Base-by-base conservation (phyloP, 306 rosid genomes). In the Cajanus cajan region DNA sequence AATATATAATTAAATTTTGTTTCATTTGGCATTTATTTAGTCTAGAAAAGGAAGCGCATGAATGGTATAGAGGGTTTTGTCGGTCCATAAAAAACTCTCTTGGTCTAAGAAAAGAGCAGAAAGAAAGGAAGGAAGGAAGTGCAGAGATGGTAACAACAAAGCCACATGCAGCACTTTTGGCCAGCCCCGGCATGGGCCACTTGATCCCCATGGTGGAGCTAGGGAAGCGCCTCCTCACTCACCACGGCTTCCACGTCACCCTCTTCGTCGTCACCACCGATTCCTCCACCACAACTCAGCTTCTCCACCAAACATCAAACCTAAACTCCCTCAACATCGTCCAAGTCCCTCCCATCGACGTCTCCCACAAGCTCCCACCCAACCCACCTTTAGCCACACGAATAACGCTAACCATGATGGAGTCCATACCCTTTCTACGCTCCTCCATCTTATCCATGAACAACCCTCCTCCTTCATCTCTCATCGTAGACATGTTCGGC, bases 401-500 rank as follows among this genome's bases (percentile, higher is more conserved):
- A 8, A n/a, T 86, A 0, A 8, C 0, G 0, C 2, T 77, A 10
- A 66, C 83, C 3, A 79, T 86, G 47, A 0, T 50, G 0, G 67
- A 76, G 1, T 79, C 85, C 0, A 19, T 86, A 6, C 83, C 86
- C 5, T 70, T 54, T 43, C 45, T 86, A 7, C 85, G 59, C 3
- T 82, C 86, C 18, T 19, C 68, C 2, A 34, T 86, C 10, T 0
- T 18, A 12, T 77, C 85, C 68, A 37, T 73, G 63, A 45, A 4
- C 2, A 14, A 61, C 2, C 41, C 16, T 59, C 80, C 69, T 21
- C 93, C 90, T 0, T 47, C 86, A 0, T 33, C 45, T 39, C 89
- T 91, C n/a, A 71, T 91, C 18, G 88, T 89, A 0, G 96, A 91
- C 63, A 3, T 86, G 1, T 91, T 89, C 21, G 85, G 96, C 2